These are phyloP conservation scores for Phytophthora chlamydospora DNA, from an alignment of 352 stramenopile genomes.

Conservation along the genomic window DNA sequence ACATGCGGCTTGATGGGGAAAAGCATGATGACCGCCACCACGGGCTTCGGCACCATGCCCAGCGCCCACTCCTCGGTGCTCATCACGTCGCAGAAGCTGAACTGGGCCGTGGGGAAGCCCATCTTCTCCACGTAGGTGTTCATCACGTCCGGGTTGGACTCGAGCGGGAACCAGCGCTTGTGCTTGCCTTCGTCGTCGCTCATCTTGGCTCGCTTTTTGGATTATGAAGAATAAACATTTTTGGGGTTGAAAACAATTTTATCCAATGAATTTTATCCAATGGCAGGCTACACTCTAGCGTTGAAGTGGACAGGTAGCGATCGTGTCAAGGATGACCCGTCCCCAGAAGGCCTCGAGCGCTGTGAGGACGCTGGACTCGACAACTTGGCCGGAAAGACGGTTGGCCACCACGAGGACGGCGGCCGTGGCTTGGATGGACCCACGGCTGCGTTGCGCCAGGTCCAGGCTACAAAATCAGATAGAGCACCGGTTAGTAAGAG, in stretches of 20 bases:
- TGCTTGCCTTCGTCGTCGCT: slow-evolving; percentile 43
- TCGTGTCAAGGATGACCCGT: slow-evolving; percentile 39
- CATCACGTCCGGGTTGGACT: slow-evolving; percentile 96
- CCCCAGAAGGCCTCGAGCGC: slow-evolving; percentile 47
- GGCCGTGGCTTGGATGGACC: slow-evolving; percentile 43
- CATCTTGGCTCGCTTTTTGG: slow-evolving; percentile 28
- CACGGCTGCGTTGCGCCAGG: slow-evolving; percentile 49
- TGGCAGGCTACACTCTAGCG: slow-evolving; percentile 3
- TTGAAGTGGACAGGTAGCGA: slow-evolving; percentile 27
- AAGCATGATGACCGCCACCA: slow-evolving; percentile 94
- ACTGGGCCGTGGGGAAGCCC: slow-evolving; percentile 87
- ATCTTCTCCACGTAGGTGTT: slow-evolving; percentile 95
- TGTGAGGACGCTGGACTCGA: slow-evolving; percentile 36
- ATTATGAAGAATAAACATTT: slow-evolving; percentile 1
- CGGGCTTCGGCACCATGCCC: slow-evolving; percentile 94
- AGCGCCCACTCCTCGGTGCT: slow-evolving; percentile 97
- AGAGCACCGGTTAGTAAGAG: background rate
- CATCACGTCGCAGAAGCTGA: slow-evolving; percentile 95
- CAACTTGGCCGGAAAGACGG: slow-evolving; percentile 45
- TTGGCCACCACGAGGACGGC: slow-evolving; percentile 55
- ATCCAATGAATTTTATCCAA: background rate
- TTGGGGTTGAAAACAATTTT: background rate
- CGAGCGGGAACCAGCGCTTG: slow-evolving; percentile 91
- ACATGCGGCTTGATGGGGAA: slow-evolving; percentile 94
- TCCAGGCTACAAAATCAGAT: slow-evolving; percentile 35